phyloP scores from a whole-genome alignment of 2,329 filamentous ascomycete species.

The Fusarium clavum region DNA sequence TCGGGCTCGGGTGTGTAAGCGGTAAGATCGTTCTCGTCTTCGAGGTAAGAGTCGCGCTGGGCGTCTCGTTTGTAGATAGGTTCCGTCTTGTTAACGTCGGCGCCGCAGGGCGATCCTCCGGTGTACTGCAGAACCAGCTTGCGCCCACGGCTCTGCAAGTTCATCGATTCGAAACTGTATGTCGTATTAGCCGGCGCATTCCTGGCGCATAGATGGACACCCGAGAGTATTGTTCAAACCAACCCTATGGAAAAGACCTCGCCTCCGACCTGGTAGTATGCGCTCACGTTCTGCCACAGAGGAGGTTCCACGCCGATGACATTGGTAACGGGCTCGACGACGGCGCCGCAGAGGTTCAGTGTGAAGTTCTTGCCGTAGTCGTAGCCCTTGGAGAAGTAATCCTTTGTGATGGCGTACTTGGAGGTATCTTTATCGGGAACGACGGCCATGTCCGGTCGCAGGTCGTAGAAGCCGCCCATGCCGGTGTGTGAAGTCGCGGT shows the following conservation, averaged over 20 bases:
- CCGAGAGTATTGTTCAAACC: slow-evolving; percentile 46
- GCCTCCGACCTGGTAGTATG: slow-evolving; percentile 75
- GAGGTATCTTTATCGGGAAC: slow-evolving; percentile 56
- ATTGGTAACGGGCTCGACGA: slow-evolving; percentile 73
- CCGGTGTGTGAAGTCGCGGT: slow-evolving; percentile 67
- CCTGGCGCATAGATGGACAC: neutral
- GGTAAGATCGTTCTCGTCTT: slow-evolving; percentile 43
- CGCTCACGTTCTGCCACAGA: slow-evolving; percentile 79
- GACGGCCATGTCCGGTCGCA: slow-evolving; percentile 66
- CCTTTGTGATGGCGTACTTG: slow-evolving; percentile 56
- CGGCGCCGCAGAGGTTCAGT: slow-evolving; percentile 81
- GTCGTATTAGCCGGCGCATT: slow-evolving; percentile 24
- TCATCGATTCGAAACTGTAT: slow-evolving; percentile 60
- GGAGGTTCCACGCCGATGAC: slow-evolving; percentile 72
- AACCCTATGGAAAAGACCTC: slow-evolving; percentile 81
- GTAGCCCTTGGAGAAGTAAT: slow-evolving; percentile 76
- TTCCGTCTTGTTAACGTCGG: slow-evolving; percentile 53
- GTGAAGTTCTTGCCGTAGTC: slow-evolving; percentile 87
- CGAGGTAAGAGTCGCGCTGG: slow-evolving; percentile 34
- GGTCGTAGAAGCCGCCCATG: slow-evolving; percentile 69
- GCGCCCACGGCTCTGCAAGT: slow-evolving; percentile 71
- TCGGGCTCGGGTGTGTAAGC: slow-evolving; percentile 31
- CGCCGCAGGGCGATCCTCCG: slow-evolving; percentile 79
- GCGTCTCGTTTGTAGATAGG: slow-evolving; percentile 48
- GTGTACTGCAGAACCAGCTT: slow-evolving; percentile 83